Base-by-base conservation (phyloP, 495 filamentous ascomycete species). In the Penicillium atrosanguineum region DNA sequence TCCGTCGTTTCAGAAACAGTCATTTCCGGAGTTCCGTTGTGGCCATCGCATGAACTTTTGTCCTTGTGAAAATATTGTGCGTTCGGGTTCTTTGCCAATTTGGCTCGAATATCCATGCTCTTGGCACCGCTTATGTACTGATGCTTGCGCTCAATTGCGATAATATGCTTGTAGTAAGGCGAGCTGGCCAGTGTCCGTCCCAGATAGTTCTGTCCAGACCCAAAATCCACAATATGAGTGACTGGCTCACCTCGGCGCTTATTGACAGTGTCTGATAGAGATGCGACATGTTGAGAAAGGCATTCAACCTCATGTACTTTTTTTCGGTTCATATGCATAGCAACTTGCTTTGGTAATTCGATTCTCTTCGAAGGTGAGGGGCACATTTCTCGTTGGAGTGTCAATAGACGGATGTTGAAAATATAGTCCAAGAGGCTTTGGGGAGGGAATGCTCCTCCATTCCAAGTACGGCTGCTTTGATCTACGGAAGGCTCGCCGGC, bases 131-230 rank as follows among this genome's bases (percentile, higher is more conserved):
- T 79, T 60, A 97, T 92, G 62, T 95, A 96, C 53, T 85, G 82
- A 44, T 87, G 83, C 60, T 84, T 88, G 57, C 90, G 89, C 69
- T 98, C 94, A 56, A 98, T 88, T 14, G 94, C 94, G 53, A 97
- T 82, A 46, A 97, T 88, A 59, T 90, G 82, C 59, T 84, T 85
- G 56, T 90, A 87, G 66, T 95, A 95, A 1, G 92, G 91, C 45
- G 84, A 77, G 56, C 84, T 88, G 11, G 94, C 93, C 40, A 98
- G 71, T 1, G 89, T 87, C 42, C 94, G 83, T 11, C 94, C 92
- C 1, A 98, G 83, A 64, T 98, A 98, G 60, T 94, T 97, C 63
- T 97, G 94, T 0, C 94, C 94, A 44, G 90, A 95, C 20, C 94
- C 94, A 69, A 96, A 96, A 69, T 98, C 94, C 47, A 97, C 84